Conservation (phyloP, 1,139 yeast genomes). For the Zygoascus sp. region DNA sequence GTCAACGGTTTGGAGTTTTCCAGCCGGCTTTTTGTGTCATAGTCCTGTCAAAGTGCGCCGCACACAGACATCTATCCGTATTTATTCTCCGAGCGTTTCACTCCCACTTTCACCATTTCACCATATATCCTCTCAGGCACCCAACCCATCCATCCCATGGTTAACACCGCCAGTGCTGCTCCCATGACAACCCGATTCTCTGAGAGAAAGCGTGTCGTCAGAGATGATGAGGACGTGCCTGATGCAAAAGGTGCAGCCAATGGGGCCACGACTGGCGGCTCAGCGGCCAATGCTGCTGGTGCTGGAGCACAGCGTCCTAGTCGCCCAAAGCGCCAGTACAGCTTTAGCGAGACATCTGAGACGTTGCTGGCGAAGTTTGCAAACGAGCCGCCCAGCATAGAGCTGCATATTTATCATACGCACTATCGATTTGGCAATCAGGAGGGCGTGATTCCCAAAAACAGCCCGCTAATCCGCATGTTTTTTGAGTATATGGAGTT, state of each 20-base stretch:
- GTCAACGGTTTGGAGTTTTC: background rate
- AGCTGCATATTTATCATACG: conserved; percentile 83
- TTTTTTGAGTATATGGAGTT: conserved; percentile 74
- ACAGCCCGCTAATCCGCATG: conserved; percentile 66
- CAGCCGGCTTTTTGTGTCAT: too few relatives aligned
- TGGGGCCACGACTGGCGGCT: background rate
- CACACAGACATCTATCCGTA: too few relatives aligned
- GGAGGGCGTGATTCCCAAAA: conserved; percentile 77
- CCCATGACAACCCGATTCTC: conserved; percentile 21
- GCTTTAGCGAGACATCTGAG: conserved; percentile 59
- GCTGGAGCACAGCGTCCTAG: conserved; percentile 31
- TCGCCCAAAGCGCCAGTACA: conserved; percentile 21
- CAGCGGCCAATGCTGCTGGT: conserved; percentile 9
- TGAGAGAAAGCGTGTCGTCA: conserved; percentile 30
- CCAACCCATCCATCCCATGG: conserved; percentile 3
- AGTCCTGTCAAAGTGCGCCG: too few relatives aligned
- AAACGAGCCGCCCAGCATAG: conserved; percentile 75
- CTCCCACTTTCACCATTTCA: background rate
- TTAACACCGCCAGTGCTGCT: conserved; percentile 7
- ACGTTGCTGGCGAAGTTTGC: conserved; percentile 75
- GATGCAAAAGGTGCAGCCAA: background rate
- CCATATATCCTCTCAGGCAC: background rate
- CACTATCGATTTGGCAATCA: conserved; percentile 77
- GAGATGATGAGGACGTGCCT: conserved; percentile 29
- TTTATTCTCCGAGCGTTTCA: too few relatives aligned